A percentile compares a stretch with the other conserved stretches of the same genome.
phyloP scores from a whole-genome alignment of 148 eudicot genomes.

The Pharnaceum exiguum region DNA sequence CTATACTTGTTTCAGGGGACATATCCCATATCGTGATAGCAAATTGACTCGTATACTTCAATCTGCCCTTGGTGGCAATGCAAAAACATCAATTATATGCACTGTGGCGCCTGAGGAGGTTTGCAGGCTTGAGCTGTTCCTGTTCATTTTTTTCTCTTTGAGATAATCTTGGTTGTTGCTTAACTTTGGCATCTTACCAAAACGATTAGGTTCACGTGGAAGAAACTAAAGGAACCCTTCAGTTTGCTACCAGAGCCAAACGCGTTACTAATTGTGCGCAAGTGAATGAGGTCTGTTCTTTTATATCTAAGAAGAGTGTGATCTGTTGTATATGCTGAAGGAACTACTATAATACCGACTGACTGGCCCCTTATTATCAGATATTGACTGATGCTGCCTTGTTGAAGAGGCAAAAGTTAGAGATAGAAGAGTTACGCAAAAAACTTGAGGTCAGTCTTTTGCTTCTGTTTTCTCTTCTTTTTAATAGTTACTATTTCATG shows the following conservation, averaged over 20 bases:
- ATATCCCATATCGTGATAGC: constrained; percentile 97
- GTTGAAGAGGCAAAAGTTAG: constrained; percentile 82
- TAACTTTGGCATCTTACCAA: constrained; percentile 8
- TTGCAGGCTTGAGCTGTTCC: not conserved
- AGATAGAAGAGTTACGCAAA: constrained; percentile 77
- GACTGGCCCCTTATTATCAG: constrained; percentile 24
- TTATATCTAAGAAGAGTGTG: too few species aligned
- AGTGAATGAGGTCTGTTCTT: constrained; percentile 81
- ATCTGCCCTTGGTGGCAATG: constrained; percentile 99
- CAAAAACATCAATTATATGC: constrained; percentile 95
- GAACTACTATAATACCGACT: not conserved
- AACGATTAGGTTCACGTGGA: constrained; percentile 72
- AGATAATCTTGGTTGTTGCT: not conserved
- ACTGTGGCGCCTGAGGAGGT: constrained; percentile 98
- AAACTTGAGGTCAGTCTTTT: constrained; percentile 69
- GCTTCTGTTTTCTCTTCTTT: not conserved
- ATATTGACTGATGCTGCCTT: constrained; percentile 96
- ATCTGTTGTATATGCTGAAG: too few species aligned
- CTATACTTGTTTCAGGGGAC: constrained; percentile 53
- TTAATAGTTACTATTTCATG: not conserved
- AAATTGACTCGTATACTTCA: constrained; percentile 97
- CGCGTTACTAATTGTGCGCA: constrained; percentile 92
- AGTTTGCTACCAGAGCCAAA: constrained; percentile 96
- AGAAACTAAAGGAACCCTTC: constrained; percentile 97
- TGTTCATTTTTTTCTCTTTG: not conserved